Conservation (phyloP, 495 filamentous ascomycete species). For the Xylona heveae region DNA sequence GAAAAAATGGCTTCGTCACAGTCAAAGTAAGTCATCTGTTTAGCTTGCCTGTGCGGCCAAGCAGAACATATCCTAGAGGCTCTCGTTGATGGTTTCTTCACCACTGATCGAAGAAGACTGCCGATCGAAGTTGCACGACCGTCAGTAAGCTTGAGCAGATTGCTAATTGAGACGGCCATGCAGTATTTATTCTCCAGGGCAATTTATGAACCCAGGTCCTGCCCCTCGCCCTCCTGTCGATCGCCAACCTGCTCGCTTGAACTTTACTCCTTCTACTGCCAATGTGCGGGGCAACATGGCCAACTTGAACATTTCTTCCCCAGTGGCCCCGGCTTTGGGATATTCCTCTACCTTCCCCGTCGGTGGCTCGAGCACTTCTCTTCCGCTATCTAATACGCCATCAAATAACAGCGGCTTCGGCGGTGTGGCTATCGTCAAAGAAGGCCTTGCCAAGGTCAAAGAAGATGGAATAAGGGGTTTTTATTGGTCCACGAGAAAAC, state of each 20-base stretch:
- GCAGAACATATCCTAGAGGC: too few species aligned
- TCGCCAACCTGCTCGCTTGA: constrained; percentile 43
- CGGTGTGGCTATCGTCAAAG: constrained; percentile 59
- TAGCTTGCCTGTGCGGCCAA: too few species aligned
- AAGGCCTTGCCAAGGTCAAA: constrained; percentile 70
- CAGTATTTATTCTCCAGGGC: constrained; percentile 21
- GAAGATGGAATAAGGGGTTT: constrained; percentile 69
- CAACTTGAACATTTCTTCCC: constrained; percentile 47
- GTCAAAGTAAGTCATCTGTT: too few species aligned
- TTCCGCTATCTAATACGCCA: constrained; percentile 37
- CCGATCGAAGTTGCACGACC: too few species aligned
- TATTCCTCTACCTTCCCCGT: constrained; percentile 23
- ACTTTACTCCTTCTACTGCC: constrained; percentile 43
- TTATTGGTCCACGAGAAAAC: constrained; percentile 79
- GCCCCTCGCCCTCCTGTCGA: constrained; percentile 79
- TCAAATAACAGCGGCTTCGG: constrained; percentile 34
- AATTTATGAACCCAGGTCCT: constrained; percentile 92
- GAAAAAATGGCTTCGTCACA: too few species aligned
- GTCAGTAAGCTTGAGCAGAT: too few species aligned
- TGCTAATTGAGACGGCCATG: too few species aligned
- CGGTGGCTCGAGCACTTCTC: constrained; percentile 39
- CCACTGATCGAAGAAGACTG: too few species aligned
- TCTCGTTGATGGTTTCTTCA: too few species aligned
- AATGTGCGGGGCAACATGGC: constrained; percentile 63
- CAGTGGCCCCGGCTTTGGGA: constrained; percentile 33